phyloP scores from a whole-genome alignment of 1,139 yeast species.

The Kluyveromyces marxianus region DNA sequence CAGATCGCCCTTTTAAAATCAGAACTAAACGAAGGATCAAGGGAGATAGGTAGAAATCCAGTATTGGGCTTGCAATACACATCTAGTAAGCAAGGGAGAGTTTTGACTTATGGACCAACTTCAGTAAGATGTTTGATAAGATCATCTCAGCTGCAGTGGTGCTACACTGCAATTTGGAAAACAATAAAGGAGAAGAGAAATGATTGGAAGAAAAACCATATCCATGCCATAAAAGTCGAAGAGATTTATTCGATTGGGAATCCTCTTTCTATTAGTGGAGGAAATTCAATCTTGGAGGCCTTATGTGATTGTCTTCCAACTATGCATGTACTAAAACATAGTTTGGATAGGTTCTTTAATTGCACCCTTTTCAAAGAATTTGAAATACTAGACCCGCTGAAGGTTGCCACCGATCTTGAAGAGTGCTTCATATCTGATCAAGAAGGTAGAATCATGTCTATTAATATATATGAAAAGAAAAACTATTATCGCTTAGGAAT shows the following conservation, averaged over 20 bases:
- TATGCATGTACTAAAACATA: not conserved
- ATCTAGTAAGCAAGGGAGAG: not conserved
- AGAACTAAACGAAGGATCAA: not conserved
- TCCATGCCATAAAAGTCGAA: not conserved
- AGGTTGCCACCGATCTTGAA: conserved; percentile 1
- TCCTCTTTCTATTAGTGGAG: conserved; percentile 3
- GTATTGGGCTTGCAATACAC: not conserved
- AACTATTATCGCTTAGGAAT: conserved; percentile 10
- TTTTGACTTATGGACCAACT: conserved; percentile 1
- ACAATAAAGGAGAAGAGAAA: not conserved
- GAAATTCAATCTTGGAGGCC: conserved; percentile 6
- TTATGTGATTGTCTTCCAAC: conserved; percentile 6
- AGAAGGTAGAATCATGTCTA: not conserved
- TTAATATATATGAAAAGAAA: conserved; percentile 7
- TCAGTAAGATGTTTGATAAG: not conserved
- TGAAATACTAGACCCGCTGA: conserved; percentile 5
- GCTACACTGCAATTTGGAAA: not conserved
- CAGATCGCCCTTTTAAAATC: not conserved
- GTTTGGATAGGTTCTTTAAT: conserved; percentile 1
- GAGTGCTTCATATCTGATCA: not conserved
- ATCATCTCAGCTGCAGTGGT: not conserved
- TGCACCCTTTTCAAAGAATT: not conserved
- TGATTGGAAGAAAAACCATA: not conserved
- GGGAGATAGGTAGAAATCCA: not conserved
- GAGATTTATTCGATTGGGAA: conserved; percentile 11